Percentiles rank a stretch among this genome's conserved stretches.
phyloP scores from a whole-genome alignment of 495 filamentous ascomycete genomes.

The Geopyxis carbonaria region DNA sequence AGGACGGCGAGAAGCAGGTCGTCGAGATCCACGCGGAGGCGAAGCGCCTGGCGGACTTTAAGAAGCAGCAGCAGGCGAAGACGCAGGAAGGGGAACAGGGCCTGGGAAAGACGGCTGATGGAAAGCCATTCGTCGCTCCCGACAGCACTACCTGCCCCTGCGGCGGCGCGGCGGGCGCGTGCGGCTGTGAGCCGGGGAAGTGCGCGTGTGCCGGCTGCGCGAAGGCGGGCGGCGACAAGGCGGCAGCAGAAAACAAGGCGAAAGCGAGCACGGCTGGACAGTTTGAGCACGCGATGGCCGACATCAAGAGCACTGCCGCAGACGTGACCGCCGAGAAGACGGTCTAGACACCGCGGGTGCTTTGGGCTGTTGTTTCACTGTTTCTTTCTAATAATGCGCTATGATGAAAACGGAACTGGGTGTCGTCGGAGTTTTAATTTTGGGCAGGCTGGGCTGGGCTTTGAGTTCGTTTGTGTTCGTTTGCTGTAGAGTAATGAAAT shows the following conservation, averaged over 20 bases:
- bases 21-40: slow-evolving; percentile 87
- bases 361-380: no score
- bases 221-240: slow-evolving; percentile 14
- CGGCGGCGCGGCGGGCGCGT: slow-evolving; percentile 10
- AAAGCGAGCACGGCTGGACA: slow-evolving; percentile 4
- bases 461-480: no score
- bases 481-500: no score
- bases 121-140: slow-evolving; percentile 13
- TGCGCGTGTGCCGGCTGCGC: slow-evolving; percentile 27
- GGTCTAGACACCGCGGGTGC: no score
- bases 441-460: no score
- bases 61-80: slow-evolving; percentile 48
- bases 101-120: slow-evolving; percentile 26
- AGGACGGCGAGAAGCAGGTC: slow-evolving; percentile 62
- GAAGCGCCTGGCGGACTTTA: slow-evolving; percentile 66
- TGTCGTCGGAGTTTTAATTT: no score
- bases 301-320: slow-evolving; percentile 8
- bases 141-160: slow-evolving; percentile 26
- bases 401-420: no score
- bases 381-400: no score
- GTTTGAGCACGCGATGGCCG: slow-evolving; percentile 8
- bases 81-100: slow-evolving; percentile 24
- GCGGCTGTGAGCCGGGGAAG: slow-evolving; percentile 24
- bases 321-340: no score
- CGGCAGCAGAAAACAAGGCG: slow-evolving; percentile 4